Base-by-base conservation (phyloP, 768 basidiomycete species). In the Tylopilus rubrobrunneus region DNA sequence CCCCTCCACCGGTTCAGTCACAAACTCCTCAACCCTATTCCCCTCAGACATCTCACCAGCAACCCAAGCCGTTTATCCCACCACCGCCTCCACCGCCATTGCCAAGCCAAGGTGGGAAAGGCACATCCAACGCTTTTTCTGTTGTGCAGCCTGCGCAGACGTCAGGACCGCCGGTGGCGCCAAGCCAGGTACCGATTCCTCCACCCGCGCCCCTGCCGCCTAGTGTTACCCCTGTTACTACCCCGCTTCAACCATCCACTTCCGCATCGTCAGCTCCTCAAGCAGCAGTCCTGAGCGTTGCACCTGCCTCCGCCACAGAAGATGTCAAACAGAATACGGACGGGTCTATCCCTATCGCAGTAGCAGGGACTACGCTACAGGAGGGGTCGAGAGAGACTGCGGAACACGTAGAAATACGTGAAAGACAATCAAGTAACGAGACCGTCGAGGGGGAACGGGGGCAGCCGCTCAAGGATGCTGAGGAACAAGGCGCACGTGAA, bases 251-350 rank as follows among this genome's bases (percentile, higher is more conserved):
- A 52, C 55, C 55, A 52, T 41, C 57, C 31, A 41, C 27, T n/a
- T 61, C 64, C 19, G 62, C 67, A 15, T 62, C 70, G 15, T 23
- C 53, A 12, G 56, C 56, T 6, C 53, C 67, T 5, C 60, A 25
- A 25, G 25, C 52, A 29, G 49, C 55, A 41, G 31, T n/a, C 7
- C n/a, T 23, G 33, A 37, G 31, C 27, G 39, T 19, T 17, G 17
- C 23, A 27, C 23, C 33, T 36, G 25, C 10, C 46, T 4, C 29
- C 29, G 64, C 64, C 41, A 69, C 72, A 45, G 69, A 64, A 37
- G 66, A 31, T 44, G 67, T 67, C 9, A 71, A 74, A 10, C 76
- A 77, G 45, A 74, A 75, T 49, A 65, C 66, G 33, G 77, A 73
- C 63, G 79, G 55, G 14, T 27, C 41, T 46, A 19, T 48, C 14